These are phyloP conservation scores for Citrullus amarus DNA, from an alignment of 306 rosid species.

Conservation along the genomic window DNA sequence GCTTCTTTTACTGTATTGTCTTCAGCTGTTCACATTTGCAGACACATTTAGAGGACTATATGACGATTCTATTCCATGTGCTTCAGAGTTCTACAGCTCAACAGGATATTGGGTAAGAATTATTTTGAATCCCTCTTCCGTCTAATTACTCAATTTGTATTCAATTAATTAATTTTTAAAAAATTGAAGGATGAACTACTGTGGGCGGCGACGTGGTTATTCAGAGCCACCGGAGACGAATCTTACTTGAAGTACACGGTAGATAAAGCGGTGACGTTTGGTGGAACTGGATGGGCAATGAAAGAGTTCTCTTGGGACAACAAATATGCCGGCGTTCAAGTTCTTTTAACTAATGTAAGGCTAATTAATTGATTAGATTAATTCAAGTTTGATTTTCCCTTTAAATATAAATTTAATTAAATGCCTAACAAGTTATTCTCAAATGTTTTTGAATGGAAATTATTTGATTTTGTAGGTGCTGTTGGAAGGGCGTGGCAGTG, in stretches of 20 bases:
- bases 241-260: slow-evolving; percentile 67
- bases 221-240: slow-evolving; percentile 52
- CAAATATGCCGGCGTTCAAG: slow-evolving; percentile 80
- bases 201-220: slow-evolving; percentile 91
- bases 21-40: slow-evolving; percentile 79
- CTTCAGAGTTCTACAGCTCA: slow-evolving; percentile 54
- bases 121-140: background rate
- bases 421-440: too few species aligned
- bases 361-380: too few species aligned
- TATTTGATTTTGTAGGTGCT: slow-evolving; percentile 29
- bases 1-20: background rate
- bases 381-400: background rate
- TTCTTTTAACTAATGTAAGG: slow-evolving; percentile 54
- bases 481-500: slow-evolving; percentile 55
- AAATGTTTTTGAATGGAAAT: background rate
- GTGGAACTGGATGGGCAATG: slow-evolving; percentile 86
- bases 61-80: slow-evolving; percentile 40
- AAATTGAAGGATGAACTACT: slow-evolving; percentile 58
- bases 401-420: background rate
- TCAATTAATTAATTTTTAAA: background rate
- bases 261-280: slow-evolving; percentile 60
- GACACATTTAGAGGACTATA: slow-evolving; percentile 65
- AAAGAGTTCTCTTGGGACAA: slow-evolving; percentile 89
- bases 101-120: slow-evolving; percentile 64
- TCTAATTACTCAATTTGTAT: background rate